Conservation (phyloP, 805 yeast genomes). For the Candida parachauliodes region DNA sequence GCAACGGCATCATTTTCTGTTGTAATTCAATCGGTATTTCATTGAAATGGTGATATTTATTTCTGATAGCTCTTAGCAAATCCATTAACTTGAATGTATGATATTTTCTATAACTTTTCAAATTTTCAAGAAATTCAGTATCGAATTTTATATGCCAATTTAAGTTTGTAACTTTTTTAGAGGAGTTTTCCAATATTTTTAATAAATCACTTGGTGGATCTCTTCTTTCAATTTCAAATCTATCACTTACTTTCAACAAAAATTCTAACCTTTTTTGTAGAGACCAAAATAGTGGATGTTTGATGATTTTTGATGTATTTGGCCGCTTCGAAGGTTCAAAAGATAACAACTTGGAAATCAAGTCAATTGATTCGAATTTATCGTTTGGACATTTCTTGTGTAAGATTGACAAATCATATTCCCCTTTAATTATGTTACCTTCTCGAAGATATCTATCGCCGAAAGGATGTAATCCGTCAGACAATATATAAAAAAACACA, state of each 20-base stretch:
- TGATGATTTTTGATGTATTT: constrained; percentile 59
- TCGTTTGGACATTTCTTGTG: constrained; percentile 39
- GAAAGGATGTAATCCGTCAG: constrained; percentile 88
- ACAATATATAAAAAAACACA: constrained; percentile 80
- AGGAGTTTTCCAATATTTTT: constrained; percentile 49
- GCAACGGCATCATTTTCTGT: constrained; percentile 68
- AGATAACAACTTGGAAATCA: constrained; percentile 69
- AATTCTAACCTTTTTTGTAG: constrained; percentile 73
- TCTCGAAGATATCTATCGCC: constrained; percentile 90
- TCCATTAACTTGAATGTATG: constrained; percentile 78
- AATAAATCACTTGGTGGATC: constrained; percentile 72
- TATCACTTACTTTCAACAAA: constrained; percentile 79
- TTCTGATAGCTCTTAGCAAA: constrained; percentile 80
- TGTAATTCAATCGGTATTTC: constrained; percentile 74
- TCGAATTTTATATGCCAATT: constrained; percentile 84
- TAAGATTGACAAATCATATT: constrained; percentile 49
- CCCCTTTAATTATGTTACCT: constrained; percentile 76
- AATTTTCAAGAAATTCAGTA: constrained; percentile 66
- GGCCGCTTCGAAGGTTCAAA: constrained; percentile 70
- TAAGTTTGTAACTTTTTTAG: constrained; percentile 46
- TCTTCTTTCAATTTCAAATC: constrained; percentile 80
- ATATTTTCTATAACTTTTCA: constrained; percentile 90
- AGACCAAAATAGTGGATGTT: constrained; percentile 90
- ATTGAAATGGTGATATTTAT: constrained; percentile 91
- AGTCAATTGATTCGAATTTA: constrained; percentile 63